phyloP scores from a whole-genome alignment of 768 basidiomycete genomes.

The Xanthoconium stramineum region DNA sequence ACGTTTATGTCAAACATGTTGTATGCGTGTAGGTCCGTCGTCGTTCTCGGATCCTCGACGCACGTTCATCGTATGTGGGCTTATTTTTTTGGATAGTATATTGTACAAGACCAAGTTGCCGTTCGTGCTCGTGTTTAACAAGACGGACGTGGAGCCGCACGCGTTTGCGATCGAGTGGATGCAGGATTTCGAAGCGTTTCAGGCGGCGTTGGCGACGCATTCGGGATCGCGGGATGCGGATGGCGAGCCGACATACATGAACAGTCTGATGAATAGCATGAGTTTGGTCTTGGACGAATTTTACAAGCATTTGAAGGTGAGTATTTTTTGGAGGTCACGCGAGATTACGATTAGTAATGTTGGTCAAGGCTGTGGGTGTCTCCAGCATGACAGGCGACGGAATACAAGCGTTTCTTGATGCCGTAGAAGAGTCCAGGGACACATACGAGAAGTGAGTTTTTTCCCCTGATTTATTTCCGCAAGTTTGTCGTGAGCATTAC shows the following conservation, averaged over 20 bases:
- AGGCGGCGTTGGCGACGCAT: constrained; percentile 76
- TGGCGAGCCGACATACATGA: constrained; percentile 97
- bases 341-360: neutral
- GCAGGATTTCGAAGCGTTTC: constrained; percentile 96
- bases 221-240: constrained; percentile 66
- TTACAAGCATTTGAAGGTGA: constrained; percentile 90
- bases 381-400: constrained; percentile 96
- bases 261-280: constrained; percentile 99
- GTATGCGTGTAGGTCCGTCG: constrained; percentile 85
- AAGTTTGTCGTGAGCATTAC: neutral
- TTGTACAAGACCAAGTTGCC: constrained; percentile 97
- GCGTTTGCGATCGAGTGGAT: constrained; percentile 97
- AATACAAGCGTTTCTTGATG: constrained; percentile 86
- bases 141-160: constrained; percentile 89
- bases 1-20: constrained; percentile 99
- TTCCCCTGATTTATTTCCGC: neutral
- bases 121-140: constrained; percentile 98
- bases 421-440: constrained; percentile 80
- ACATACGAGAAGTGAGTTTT: constrained; percentile 82
- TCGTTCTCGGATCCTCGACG: neutral
- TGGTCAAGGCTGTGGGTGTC: constrained; percentile 82
- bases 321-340: constrained; percentile 12
- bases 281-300: constrained; percentile 97
- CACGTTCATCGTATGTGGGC: neutral
- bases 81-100: constrained; percentile 51